These are phyloP conservation scores for Chalaropsis thielavioides DNA, from an alignment of 2,329 filamentous ascomycete species.

Conservation along the genomic window DNA sequence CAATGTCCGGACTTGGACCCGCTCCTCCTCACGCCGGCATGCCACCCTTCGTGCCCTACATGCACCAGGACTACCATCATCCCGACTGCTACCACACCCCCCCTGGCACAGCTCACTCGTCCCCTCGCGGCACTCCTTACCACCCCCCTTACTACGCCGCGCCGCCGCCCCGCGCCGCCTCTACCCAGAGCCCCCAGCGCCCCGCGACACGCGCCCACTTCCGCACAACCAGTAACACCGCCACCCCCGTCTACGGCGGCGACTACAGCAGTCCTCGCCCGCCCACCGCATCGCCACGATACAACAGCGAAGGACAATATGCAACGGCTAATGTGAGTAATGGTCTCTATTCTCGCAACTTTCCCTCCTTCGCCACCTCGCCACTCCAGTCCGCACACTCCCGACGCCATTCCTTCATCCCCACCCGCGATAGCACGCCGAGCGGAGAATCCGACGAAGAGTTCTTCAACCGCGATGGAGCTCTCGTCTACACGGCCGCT, in stretches of 20 bases:
- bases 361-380: conserved; percentile 31
- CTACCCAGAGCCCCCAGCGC: conserved; percentile 16
- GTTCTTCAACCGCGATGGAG: conserved; percentile 15
- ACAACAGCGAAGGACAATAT: conserved; percentile 48
- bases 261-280: conserved; percentile 29
- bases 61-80: background rate
- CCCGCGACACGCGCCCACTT: conserved; percentile 18
- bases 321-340: conserved; percentile 52
- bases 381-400: conserved; percentile 32
- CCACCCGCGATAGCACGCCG: conserved; percentile 43
- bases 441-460: conserved; percentile 52
- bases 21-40: conserved; percentile 10
- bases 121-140: conserved; percentile 11
- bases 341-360: conserved; percentile 33
- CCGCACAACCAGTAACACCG: conserved; percentile 12
- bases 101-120: conserved; percentile 11
- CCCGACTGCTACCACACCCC: conserved; percentile 11
- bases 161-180: conserved; percentile 5
- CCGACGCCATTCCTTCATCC: conserved; percentile 42
- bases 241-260: conserved; percentile 7
- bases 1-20: conserved; percentile 13
- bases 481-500: conserved; percentile 10
- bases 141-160: background rate
- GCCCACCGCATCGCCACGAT: conserved; percentile 43
- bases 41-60: background rate